Percentiles rank a stretch among this genome's conserved stretches.
Evolutionary conservation across 768 basidiomycete species (phyloP).

Genomic region (Suillus plorans): DNA sequence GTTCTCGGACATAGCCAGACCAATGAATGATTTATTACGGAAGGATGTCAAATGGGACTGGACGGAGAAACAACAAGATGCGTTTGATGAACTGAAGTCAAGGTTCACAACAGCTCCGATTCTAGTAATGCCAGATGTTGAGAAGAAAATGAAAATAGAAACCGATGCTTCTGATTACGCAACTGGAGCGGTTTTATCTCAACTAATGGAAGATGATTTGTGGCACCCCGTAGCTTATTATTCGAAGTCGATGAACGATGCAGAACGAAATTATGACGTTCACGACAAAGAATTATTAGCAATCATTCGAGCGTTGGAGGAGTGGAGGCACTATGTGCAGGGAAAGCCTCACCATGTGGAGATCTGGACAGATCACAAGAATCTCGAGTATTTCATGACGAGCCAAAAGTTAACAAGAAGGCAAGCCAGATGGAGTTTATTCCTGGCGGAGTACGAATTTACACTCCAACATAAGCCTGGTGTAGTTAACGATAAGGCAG

Average conservation of each 20-base stretch:
- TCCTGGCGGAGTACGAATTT: not conserved
- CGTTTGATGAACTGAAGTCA: slow-evolving; percentile 35
- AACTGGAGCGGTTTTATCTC: not conserved
- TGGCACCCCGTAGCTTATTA: slow-evolving; percentile 32
- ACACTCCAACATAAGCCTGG: not conserved
- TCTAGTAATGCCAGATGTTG: slow-evolving; percentile 1
- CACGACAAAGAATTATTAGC: slow-evolving; percentile 28
- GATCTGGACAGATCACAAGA: slow-evolving; percentile 32
- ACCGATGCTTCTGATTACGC: slow-evolving; percentile 7
- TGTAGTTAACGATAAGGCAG: not conserved
- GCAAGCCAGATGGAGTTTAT: not conserved
- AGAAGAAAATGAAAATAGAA: not conserved
- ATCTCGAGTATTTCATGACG: slow-evolving; percentile 36
- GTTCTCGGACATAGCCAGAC: slow-evolving; percentile 26
- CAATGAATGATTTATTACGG: slow-evolving; percentile 25
- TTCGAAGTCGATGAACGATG: slow-evolving; percentile 23
- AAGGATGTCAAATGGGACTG: slow-evolving; percentile 29
- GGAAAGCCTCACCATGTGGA: not conserved
- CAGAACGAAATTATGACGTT: slow-evolving; percentile 42
- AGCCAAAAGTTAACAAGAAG: slow-evolving; percentile 20
- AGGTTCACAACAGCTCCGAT: slow-evolving; percentile 29
- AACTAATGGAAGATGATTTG: not conserved
- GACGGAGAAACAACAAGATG: slow-evolving; percentile 16
- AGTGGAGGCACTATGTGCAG: not conserved
- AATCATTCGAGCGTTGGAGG: not conserved